Conservation (phyloP, 495 filamentous ascomycete species). For the Hypoxylon subgilvum region DNA sequence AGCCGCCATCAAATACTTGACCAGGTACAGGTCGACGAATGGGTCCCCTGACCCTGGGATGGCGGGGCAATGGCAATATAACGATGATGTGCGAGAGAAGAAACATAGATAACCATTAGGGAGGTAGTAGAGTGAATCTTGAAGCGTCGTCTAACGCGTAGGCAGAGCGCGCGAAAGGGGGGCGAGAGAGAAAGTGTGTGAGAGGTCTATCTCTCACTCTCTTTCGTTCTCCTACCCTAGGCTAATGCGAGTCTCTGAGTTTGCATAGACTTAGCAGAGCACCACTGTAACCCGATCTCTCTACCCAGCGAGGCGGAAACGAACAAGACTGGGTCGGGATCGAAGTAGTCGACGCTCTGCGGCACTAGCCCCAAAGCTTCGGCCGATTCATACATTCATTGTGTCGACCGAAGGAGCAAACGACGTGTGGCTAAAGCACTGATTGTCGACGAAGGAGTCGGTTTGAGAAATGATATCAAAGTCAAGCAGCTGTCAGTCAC, state of each 20-base stretch:
- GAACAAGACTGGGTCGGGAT: slow-evolving; percentile 20
- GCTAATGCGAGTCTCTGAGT: slow-evolving; percentile 34
- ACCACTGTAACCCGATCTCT: slow-evolving; percentile 21
- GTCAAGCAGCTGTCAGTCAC: neutral
- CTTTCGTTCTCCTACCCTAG: neutral
- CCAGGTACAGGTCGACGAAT: slow-evolving; percentile 26
- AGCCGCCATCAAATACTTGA: slow-evolving; percentile 29
- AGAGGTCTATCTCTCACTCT: no score
- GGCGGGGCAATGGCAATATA: slow-evolving; percentile 37
- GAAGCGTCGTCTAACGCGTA: slow-evolving; percentile 28
- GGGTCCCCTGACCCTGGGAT: slow-evolving; percentile 12
- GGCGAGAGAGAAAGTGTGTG: no score
- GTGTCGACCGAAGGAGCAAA: no score
- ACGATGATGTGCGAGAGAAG: slow-evolving; percentile 30
- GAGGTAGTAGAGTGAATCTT: slow-evolving; percentile 28
- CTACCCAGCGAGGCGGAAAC: slow-evolving; percentile 28
- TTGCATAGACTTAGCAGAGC: slow-evolving; percentile 25
- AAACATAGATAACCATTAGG: slow-evolving; percentile 27
- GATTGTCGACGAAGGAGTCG: slow-evolving; percentile 7
- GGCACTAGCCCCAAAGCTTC: slow-evolving; percentile 39
- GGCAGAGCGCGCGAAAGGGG: slow-evolving; percentile 1
- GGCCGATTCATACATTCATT: slow-evolving; percentile 22
- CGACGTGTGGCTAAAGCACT: slow-evolving; percentile 14
- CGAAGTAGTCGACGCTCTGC: slow-evolving; percentile 22
- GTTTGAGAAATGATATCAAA: slow-evolving; percentile 15